phyloP scores from a whole-genome alignment of 2,329 filamentous ascomycete genomes.

The Fusarium sp. region DNA sequence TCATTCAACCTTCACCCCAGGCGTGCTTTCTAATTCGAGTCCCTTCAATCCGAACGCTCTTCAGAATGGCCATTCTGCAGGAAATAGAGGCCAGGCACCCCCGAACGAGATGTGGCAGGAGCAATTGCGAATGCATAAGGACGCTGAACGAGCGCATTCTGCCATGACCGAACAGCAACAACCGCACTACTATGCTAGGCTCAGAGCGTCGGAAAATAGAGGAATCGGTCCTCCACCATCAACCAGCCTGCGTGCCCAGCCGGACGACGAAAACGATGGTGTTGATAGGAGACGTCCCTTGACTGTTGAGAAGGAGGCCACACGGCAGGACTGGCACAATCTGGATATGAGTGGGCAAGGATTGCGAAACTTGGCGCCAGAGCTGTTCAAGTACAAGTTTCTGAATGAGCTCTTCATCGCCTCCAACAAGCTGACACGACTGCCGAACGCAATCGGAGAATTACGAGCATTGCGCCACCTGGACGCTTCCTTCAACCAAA shows the following conservation, averaged over 20 bases:
- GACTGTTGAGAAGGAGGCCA: conserved; percentile 74
- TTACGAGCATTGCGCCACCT: conserved; percentile 85
- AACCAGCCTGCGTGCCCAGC: conserved; percentile 61
- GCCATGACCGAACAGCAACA: conserved; percentile 77
- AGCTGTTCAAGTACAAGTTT: conserved; percentile 89
- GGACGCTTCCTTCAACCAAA: conserved; percentile 89
- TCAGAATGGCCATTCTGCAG: conserved; percentile 68
- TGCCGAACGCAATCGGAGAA: conserved; percentile 86
- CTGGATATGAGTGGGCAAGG: conserved; percentile 98
- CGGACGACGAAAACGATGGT: conserved; percentile 65
- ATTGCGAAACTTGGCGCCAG: conserved; percentile 81
- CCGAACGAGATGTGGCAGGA: conserved; percentile 84
- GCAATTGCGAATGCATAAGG: conserved; percentile 84
- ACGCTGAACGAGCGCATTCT: conserved; percentile 77
- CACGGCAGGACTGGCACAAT: conserved; percentile 89
- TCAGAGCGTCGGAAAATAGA: conserved; percentile 77
- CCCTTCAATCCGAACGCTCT: conserved; percentile 67
- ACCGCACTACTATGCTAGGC: conserved; percentile 78
- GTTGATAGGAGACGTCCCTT: conserved; percentile 71
- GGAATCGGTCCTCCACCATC: conserved; percentile 69
- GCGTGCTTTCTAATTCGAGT: conserved; percentile 72
- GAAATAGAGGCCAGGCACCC: conserved; percentile 63
- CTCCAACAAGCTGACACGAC: conserved; percentile 85
- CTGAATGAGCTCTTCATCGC: conserved; percentile 92
- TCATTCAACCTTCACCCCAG: conserved; percentile 52